phyloP scores from a whole-genome alignment of 2,329 filamentous ascomycete genomes.

The Fusarium pseudoanthophilum region DNA sequence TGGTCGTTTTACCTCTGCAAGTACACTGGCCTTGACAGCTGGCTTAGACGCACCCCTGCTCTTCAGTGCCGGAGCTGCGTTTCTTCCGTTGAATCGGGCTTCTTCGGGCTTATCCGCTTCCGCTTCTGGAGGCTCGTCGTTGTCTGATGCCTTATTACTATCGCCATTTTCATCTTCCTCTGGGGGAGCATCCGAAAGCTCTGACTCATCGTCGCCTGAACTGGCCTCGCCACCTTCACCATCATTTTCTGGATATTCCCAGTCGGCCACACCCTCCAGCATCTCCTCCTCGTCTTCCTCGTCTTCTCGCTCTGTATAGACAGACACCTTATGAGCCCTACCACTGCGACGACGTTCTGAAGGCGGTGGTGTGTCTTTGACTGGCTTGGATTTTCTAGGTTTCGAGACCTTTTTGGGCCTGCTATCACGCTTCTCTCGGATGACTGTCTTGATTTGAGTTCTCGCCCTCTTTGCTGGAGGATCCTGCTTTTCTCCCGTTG shows the following conservation, averaged over 20 bases:
- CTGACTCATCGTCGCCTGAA: constrained; percentile 33
- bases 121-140: constrained; percentile 27
- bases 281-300: constrained; percentile 70
- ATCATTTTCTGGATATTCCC: constrained; percentile 59
- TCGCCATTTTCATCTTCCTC: constrained; percentile 24
- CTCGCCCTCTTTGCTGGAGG: constrained; percentile 54
- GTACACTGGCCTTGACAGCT: constrained; percentile 41
- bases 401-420: constrained; percentile 51
- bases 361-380: constrained; percentile 49
- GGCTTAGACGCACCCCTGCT: constrained; percentile 40
- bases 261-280: constrained; percentile 68
- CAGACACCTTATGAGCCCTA: constrained; percentile 58
- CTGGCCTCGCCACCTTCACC: constrained; percentile 34
- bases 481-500: constrained; percentile 60
- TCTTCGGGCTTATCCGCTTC: constrained; percentile 35
- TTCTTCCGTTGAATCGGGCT: constrained; percentile 43
- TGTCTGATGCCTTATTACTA: constrained; percentile 22
- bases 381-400: constrained; percentile 44
- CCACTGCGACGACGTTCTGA: constrained; percentile 67
- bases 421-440: constrained; percentile 50
- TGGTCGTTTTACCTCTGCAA: constrained; percentile 35
- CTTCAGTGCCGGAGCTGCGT: constrained; percentile 32
- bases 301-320: constrained; percentile 67
- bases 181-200: constrained; percentile 38
- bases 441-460: constrained; percentile 52